phyloP scores from a whole-genome alignment of 2,329 filamentous ascomycete species.

The Paecilomyces fulvus region DNA sequence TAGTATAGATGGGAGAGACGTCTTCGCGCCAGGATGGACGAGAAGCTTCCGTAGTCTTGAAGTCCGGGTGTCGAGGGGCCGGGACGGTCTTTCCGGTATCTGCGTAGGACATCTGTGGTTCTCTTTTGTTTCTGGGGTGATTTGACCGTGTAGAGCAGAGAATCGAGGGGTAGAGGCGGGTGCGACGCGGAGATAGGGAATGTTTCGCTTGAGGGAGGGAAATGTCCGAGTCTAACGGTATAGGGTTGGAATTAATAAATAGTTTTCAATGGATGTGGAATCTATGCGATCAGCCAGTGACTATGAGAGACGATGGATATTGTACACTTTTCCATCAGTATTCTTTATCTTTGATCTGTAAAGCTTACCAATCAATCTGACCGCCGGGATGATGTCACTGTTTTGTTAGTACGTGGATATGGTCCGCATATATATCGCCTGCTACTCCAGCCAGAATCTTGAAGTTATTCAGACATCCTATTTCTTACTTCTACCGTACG shows the following conservation, averaged over 20 bases:
- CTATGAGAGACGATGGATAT: no score
- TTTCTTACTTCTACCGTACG: no score
- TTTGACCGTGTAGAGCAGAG: not conserved
- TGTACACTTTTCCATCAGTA: not conserved
- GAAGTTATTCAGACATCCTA: no score
- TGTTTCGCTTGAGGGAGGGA: not conserved
- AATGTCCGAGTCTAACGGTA: not conserved
- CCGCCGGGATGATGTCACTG: not conserved
- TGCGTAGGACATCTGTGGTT: not conserved
- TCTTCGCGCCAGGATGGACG: constrained; percentile 21
- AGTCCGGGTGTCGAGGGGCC: constrained; percentile 5
- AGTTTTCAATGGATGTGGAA: no score
- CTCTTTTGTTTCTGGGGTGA: not conserved
- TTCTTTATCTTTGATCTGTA: not conserved
- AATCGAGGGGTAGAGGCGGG: not conserved
- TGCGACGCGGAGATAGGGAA: not conserved
- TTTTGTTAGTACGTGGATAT: no score
- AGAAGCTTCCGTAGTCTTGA: constrained; percentile 22
- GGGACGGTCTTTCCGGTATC: not conserved
- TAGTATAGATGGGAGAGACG: constrained; percentile 16
- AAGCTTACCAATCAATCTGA: not conserved
- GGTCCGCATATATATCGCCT: no score
- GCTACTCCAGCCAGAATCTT: no score
- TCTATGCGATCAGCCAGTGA: not conserved
- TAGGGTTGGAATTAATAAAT: not conserved